Conservation (phyloP, 441 rosid genomes). For the Theobroma grandiflorum region DNA sequence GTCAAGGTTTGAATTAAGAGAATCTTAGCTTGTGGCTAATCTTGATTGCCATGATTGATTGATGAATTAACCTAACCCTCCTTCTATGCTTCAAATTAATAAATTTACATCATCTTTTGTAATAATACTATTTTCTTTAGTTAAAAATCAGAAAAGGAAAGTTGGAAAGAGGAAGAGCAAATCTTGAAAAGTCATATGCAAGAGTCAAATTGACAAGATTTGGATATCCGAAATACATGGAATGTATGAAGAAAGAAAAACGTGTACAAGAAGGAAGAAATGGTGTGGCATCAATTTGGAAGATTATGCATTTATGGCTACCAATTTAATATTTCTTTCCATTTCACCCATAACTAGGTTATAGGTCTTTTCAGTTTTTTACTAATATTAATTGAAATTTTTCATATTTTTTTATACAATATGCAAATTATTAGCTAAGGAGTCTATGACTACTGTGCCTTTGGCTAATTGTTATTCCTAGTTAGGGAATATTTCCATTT, state of each 20-base stretch:
- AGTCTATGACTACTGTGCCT: too few species aligned
- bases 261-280: neutral
- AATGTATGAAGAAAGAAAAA: neutral
- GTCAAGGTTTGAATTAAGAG: neutral
- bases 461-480: too few species aligned
- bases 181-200: neutral
- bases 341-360: neutral
- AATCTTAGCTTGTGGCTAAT: neutral
- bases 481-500: too few species aligned
- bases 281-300: neutral
- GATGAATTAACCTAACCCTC: neutral
- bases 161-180: neutral
- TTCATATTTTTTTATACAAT: too few species aligned
- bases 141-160: neutral
- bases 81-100: neutral
- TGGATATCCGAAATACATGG: neutral
- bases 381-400: too few species aligned
- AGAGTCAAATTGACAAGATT: neutral
- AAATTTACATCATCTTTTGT: neutral
- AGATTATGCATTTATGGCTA: neutral
- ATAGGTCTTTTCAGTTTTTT: too few species aligned
- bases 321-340: neutral
- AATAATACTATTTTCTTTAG: neutral
- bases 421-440: too few species aligned
- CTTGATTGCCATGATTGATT: neutral